phyloP scores from a whole-genome alignment of 441 rosid genomes.

The Viola pubescens region DNA sequence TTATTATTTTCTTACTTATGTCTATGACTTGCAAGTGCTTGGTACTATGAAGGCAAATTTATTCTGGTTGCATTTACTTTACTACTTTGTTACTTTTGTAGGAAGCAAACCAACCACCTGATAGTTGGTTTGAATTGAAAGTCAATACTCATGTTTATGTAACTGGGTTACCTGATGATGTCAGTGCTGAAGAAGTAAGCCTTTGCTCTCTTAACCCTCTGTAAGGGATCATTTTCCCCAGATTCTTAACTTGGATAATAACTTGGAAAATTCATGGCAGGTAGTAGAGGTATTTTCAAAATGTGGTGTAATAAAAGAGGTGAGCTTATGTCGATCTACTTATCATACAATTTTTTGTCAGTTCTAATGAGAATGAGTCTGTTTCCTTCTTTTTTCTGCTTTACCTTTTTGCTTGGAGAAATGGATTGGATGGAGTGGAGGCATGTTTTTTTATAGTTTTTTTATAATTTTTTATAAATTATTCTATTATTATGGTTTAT shows the following conservation, averaged over 20 bases:
- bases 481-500: too few species aligned
- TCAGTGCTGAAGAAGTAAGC: constrained; percentile 77
- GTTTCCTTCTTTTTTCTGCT: too few species aligned
- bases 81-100: constrained; percentile 22
- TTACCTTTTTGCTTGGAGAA: constrained; percentile 2
- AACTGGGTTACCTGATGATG: constrained; percentile 88
- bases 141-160: constrained; percentile 90
- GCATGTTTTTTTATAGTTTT: too few species aligned
- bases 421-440: too few species aligned
- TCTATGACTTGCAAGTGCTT: neutral
- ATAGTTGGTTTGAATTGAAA: constrained; percentile 95
- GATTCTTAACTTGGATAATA: constrained; percentile 22
- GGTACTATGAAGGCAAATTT: neutral
- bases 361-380: too few species aligned
- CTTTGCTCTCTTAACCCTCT: constrained; percentile 8
- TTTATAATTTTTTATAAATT: too few species aligned
- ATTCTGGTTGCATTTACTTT: neutral
- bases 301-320: constrained; percentile 98
- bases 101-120: constrained; percentile 93
- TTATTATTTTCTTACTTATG: constrained; percentile 6
- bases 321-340: constrained; percentile 10
- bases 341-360: too few species aligned
- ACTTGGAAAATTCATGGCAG: constrained; percentile 30
- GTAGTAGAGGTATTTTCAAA: constrained; percentile 85
- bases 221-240: constrained; percentile 11